Conservation (phyloP, 2,329 filamentous ascomycete genomes). For the Byssochlamys sp. region DNA sequence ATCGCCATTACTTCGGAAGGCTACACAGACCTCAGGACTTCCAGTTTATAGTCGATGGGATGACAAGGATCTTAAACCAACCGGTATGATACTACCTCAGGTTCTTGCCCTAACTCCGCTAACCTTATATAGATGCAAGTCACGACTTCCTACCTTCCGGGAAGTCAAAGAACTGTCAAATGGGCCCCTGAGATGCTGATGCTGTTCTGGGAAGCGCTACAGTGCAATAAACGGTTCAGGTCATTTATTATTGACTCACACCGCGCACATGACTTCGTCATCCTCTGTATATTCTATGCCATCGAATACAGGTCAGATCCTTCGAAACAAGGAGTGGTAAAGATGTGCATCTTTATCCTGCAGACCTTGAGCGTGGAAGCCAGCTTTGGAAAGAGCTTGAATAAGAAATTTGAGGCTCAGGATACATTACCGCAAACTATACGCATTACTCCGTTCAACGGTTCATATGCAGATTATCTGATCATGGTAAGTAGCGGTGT, state of each 20-base stretch:
- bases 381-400: constrained; percentile 80
- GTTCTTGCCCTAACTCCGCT: constrained; percentile 3
- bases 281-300: constrained; percentile 84
- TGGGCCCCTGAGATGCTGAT: constrained; percentile 94
- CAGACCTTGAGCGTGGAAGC: constrained; percentile 90
- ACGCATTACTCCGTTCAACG: constrained; percentile 71
- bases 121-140: constrained; percentile 55
- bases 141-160: constrained; percentile 77
- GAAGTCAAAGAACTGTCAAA: constrained; percentile 66
- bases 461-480: constrained; percentile 86
- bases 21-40: constrained; percentile 92
- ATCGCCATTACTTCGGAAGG: constrained; percentile 81
- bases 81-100: constrained; percentile 41
- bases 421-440: constrained; percentile 77
- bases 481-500: constrained; percentile 53
- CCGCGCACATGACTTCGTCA: constrained; percentile 81
- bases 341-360: constrained; percentile 94
- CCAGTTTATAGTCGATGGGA: constrained; percentile 90
- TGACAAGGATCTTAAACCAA: constrained; percentile 84
- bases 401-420: constrained; percentile 78
- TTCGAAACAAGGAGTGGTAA: constrained; percentile 80
- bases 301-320: constrained; percentile 78
- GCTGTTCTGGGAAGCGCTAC: constrained; percentile 92
- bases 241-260: constrained; percentile 96
- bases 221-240: constrained; percentile 94